Evolutionary conservation across 441 rosid genomes (phyloP), one percentile per base, ranked within the genome.

Genomic region (Pelargonium australe): DNA sequence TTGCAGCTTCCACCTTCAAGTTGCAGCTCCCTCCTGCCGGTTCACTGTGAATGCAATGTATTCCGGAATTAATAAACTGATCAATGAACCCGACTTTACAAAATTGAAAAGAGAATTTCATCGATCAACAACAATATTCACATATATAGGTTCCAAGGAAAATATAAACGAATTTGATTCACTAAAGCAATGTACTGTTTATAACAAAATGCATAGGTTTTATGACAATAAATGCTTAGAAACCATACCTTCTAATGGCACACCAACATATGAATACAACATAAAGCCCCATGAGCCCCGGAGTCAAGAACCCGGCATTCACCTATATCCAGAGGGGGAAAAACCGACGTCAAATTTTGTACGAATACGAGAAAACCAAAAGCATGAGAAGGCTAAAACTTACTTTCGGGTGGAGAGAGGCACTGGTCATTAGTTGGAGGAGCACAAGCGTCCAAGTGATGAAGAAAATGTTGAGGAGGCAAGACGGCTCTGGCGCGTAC

Each of bases 281-380:
- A 72, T 94, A 94, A 11, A 94, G 97, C 63, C 99, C 99, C 99
- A 94, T 94, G 68, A 94, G 92, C 67, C 95, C 97, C 0, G 97
- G 95, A 80, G 96, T 78, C 80, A 94, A 83, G 86, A 83, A 83
- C 47, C 95, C 91, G 4, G 83, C 84, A 68, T 87, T 87, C 14
- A 94, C 83, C 99, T 94, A 82, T 76, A 72, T 65, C 40, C 51
- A 28, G 60, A 67, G 37, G 43, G 62, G 62, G 61, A 44, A 65
- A 6, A 53, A 11, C 71, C 58, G 5, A 10, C 16, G 16, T 70
- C 11, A 73, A 70, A 64, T 47, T 25, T 53, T 53, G 47, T 9
- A 70, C 43, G 55, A 23, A 41, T 12, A 16, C 16, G 64, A 23
- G 67, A 58, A 13, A 67, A 64, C 9, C 4, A 65, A 65, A 72